phyloP scores from a whole-genome alignment of 306 rosid genomes.

The Elaeagnus macrophylla region DNA sequence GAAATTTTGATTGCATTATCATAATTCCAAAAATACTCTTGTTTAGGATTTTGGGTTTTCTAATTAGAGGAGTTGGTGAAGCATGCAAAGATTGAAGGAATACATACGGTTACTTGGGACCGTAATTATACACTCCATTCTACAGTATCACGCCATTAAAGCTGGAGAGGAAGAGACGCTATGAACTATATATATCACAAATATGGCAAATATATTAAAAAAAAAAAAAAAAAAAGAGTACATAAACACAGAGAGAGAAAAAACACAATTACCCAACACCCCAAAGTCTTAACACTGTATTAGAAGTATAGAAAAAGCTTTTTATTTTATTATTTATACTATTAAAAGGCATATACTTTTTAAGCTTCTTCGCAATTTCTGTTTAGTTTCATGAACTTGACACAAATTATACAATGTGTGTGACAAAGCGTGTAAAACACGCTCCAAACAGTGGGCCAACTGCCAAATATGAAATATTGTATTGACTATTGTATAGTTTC shows the following conservation, averaged over 20 bases:
- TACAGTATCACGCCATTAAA: constrained; percentile 40
- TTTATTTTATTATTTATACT: no score
- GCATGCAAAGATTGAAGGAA: constrained; percentile 51
- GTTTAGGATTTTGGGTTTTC: constrained; percentile 14
- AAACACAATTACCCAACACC: not conserved
- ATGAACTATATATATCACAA: constrained; percentile 1
- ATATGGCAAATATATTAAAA: no score
- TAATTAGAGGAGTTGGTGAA: constrained; percentile 32
- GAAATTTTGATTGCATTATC: constrained; percentile 15
- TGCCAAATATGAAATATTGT: no score
- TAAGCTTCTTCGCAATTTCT: no score
- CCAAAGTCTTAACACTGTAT: no score
- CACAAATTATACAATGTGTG: no score
- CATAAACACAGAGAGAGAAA: not conserved
- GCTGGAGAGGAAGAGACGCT: constrained; percentile 35
- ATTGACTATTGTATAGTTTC: no score
- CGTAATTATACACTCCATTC: constrained; percentile 22
- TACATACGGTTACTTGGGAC: constrained; percentile 28
- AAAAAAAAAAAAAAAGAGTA: not conserved
- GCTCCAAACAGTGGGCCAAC: no score
- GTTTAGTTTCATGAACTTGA: no score
- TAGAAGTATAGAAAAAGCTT: no score
- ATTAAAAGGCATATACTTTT: no score
- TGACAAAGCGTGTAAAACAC: no score
- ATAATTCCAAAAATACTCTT: constrained; percentile 7